Evolutionary conservation across 441 rosid genomes (phyloP).

Genomic region (Jatropha multifida): DNA sequence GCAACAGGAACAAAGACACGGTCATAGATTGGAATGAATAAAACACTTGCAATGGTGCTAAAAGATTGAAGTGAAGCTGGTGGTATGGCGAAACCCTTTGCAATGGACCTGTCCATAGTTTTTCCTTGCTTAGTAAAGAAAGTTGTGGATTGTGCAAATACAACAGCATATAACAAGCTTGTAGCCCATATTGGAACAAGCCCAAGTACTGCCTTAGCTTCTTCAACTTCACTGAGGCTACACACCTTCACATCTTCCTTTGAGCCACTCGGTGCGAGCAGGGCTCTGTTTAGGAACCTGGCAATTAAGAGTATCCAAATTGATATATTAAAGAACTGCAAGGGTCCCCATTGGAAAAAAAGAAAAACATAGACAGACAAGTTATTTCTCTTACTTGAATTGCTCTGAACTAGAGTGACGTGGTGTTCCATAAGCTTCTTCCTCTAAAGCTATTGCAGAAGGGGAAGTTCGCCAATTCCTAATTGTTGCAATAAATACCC

Average conservation of each 20-base stretch:
- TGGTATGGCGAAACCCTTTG: slow-evolving; percentile 38
- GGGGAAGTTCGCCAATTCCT: slow-evolving; percentile 46
- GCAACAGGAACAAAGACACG: slow-evolving; percentile 55
- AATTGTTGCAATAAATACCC: slow-evolving; percentile 42
- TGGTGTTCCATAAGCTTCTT: slow-evolving; percentile 37
- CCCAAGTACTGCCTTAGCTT: slow-evolving; percentile 55
- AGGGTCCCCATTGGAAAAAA: no score
- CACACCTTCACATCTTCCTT: slow-evolving; percentile 27
- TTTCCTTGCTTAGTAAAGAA: slow-evolving; percentile 78
- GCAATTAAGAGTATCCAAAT: not conserved
- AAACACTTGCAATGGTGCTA: slow-evolving; percentile 38
- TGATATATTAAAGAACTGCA: not conserved
- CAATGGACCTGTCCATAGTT: slow-evolving; percentile 62
- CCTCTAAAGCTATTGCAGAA: slow-evolving; percentile 36
- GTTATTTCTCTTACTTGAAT: slow-evolving; percentile 35
- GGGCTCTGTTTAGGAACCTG: slow-evolving; percentile 63
- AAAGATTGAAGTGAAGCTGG: slow-evolving; percentile 67
- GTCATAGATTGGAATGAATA: slow-evolving; percentile 60
- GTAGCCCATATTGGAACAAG: slow-evolving; percentile 61
- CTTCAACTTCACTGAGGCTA: slow-evolving; percentile 53
- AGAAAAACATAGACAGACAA: not conserved
- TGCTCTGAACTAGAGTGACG: slow-evolving; percentile 29
- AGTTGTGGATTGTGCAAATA: slow-evolving; percentile 53
- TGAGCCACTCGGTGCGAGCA: slow-evolving; percentile 48
- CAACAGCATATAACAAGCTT: slow-evolving; percentile 51